Base-by-base conservation (phyloP, 164 flowering plant genomes). In the Aristolochia californica region DNA sequence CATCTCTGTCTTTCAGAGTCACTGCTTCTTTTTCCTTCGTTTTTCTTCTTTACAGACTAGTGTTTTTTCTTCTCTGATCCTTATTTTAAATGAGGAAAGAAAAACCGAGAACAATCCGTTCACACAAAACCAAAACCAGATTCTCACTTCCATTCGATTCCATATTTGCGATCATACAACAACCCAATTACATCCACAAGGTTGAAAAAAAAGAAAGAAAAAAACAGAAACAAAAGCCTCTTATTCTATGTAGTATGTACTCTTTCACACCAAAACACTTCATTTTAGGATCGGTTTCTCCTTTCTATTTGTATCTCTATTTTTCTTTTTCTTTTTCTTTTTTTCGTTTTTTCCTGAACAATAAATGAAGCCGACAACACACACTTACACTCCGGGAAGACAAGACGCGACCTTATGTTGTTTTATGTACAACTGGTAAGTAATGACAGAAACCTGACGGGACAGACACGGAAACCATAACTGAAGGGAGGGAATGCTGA, bases 351-450 rank as follows among this genome's bases (percentile, higher is more conserved):
- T 34, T 2, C 40, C 40, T 34, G 40, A 34, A 34, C 40, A 34
- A 34, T 8, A 34, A 34, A 34, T 34, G 40, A 76, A 78, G 76
- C 48, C 69, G 81, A 74, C 75, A 54, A 49, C 28, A 47, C 74
- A 72, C 74, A 58, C 79, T 70, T 47, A 66, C 74, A 83, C 83
- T 80, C 84, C 72, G 83, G n/a, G 65, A 53, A 68, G 61, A 43
- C 34, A 61, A 34, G 40, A 34, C 40, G 44, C 22, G 34, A 57
- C 55, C 59, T 63, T 69, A 45, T 61, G 62, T 49, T 59, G 66
- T 61, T 65, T 66, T 65, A 53, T 74, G 78, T 84, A 80, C 80
- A 83, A 84, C 60, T 66, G 58, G 66, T 64, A 43, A 34, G 40
- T 34, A 68, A 72, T 63, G 60, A 73, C 76, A 61, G 56, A 56